These are phyloP conservation scores for Cyphellophora europaea DNA, from an alignment of 2,329 filamentous ascomycete genomes.

Conservation along the genomic window DNA sequence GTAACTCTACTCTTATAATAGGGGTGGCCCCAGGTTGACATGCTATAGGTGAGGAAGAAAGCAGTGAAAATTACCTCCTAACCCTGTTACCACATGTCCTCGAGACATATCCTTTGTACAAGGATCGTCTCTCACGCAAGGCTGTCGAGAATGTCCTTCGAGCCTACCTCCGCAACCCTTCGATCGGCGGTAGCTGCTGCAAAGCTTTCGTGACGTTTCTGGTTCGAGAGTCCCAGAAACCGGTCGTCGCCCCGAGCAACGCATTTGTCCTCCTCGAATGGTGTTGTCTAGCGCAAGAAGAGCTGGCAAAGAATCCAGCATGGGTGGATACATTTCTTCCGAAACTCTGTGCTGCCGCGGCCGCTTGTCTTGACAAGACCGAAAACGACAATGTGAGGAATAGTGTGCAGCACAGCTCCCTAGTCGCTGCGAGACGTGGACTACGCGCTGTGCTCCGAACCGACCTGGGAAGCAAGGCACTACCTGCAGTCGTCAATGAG, in stretches of 20 bases:
- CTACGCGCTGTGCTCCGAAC: constrained; percentile 63
- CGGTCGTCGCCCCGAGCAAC: constrained; percentile 65
- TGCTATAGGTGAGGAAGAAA: too few species aligned
- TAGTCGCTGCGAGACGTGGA: constrained; percentile 69
- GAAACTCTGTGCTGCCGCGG: constrained; percentile 59
- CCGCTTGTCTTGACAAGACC: constrained; percentile 69
- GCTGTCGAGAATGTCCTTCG: constrained; percentile 74
- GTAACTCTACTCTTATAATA: too few species aligned
- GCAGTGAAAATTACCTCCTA: constrained; percentile 24
- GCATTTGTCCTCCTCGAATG: constrained; percentile 88
- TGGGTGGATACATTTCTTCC: constrained; percentile 44
- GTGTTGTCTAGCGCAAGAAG: constrained; percentile 70
- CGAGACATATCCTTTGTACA: constrained; percentile 77
- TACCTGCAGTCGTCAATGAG: constrained; percentile 54
- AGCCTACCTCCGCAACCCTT: constrained; percentile 51
- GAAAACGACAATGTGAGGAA: constrained; percentile 55
- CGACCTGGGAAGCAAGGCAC: constrained; percentile 49
- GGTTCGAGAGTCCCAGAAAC: constrained; percentile 64
- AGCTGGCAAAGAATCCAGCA: constrained; percentile 51
- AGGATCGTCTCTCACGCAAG: constrained; percentile 72
- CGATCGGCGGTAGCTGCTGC: constrained; percentile 31
- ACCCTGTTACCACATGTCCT: constrained; percentile 66
- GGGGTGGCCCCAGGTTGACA: too few species aligned
- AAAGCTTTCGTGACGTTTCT: constrained; percentile 51
- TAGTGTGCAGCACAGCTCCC: constrained; percentile 61